phyloP scores from a whole-genome alignment of 2,329 filamentous ascomycete species.

The Colletotrichum shisoi region DNA sequence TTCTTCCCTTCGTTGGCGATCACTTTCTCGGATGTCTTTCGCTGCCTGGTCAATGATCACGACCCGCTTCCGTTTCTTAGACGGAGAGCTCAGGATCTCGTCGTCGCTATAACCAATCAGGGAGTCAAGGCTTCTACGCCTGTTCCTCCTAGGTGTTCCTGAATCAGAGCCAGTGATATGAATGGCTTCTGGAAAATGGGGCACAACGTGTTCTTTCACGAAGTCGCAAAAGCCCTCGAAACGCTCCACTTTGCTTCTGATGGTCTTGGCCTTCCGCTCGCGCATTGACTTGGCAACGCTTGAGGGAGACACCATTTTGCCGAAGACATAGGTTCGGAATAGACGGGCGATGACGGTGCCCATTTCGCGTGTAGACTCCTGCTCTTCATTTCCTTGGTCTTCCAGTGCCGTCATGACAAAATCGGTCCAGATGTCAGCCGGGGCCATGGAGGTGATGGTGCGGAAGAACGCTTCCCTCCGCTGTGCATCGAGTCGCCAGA shows the following conservation, averaged over 20 bases:
- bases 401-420: constrained; percentile 42
- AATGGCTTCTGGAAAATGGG: constrained; percentile 24
- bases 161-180: background rate
- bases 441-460: constrained; percentile 24
- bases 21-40: constrained; percentile 63
- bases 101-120: constrained; percentile 25
- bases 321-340: constrained; percentile 29
- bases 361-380: background rate
- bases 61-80: constrained; percentile 57
- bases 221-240: constrained; percentile 47
- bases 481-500: constrained; percentile 42
- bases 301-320: background rate
- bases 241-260: constrained; percentile 42
- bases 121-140: constrained; percentile 7
- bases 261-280: constrained; percentile 40
- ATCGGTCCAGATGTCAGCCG: constrained; percentile 44
- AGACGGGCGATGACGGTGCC: constrained; percentile 25
- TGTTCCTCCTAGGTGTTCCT: background rate
- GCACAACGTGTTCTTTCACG: constrained; percentile 39
- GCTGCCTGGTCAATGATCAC: constrained; percentile 60
- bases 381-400: background rate
- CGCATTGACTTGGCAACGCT: constrained; percentile 39
- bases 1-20: constrained; percentile 60
- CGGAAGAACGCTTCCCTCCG: constrained; percentile 44
- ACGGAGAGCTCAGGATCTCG: constrained; percentile 44